phyloP scores from a whole-genome alignment of 2,329 filamentous ascomycete genomes.

The Phyllachora maydis region DNA sequence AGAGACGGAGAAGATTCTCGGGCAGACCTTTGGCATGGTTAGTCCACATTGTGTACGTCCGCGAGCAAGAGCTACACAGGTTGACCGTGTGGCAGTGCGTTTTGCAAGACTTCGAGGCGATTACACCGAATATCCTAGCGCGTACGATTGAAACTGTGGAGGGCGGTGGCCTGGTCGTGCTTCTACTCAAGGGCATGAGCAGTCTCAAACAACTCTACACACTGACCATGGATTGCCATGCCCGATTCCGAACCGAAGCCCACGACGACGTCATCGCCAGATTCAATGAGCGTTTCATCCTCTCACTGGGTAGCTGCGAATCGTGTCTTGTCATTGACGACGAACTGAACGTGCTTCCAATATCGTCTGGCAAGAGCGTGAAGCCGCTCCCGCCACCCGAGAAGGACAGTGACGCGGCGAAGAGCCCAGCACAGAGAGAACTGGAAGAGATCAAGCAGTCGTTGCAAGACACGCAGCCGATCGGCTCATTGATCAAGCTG shows the following conservation, averaged over 20 bases:
- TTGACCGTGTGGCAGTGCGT: constrained; percentile 42
- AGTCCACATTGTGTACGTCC: too few relatives aligned
- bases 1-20: constrained; percentile 95
- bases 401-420: constrained; percentile 51
- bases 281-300: constrained; percentile 94
- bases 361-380: constrained; percentile 85
- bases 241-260: constrained; percentile 87
- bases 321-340: constrained; percentile 93
- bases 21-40: constrained; percentile 87
- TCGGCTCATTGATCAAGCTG: constrained; percentile 66
- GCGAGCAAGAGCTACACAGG: too few relatives aligned
- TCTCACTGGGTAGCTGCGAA: constrained; percentile 88
- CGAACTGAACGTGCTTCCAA: constrained; percentile 90
- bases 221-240: constrained; percentile 93
- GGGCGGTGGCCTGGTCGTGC: constrained; percentile 75
- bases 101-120: constrained; percentile 89
- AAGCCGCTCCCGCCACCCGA: constrained; percentile 61
- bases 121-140: constrained; percentile 91
- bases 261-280: constrained; percentile 86
- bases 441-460: constrained; percentile 75
- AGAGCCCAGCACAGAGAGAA: constrained; percentile 52
- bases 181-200: constrained; percentile 89
- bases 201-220: constrained; percentile 96
- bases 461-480: constrained; percentile 64
- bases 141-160: constrained; percentile 95